Conservation (phyloP, 2,329 filamentous ascomycete species). For the Aureobasidium melanogenum region DNA sequence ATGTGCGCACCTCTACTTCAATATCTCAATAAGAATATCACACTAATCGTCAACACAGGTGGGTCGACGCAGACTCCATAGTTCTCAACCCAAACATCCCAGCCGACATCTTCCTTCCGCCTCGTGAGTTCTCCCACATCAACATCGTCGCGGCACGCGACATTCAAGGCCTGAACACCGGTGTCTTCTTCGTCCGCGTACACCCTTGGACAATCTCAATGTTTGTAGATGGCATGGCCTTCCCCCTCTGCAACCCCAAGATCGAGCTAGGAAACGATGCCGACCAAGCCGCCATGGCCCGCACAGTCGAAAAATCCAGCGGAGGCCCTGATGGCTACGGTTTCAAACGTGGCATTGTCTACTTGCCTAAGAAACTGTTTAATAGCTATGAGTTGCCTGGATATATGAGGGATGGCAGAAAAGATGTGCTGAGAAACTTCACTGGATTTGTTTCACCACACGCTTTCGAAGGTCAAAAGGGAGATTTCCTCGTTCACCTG, state of each 20-base stretch:
- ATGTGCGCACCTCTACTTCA: conserved; percentile 15
- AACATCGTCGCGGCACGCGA: conserved; percentile 19
- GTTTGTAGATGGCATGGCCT: conserved; percentile 16
- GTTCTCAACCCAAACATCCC: conserved; percentile 21
- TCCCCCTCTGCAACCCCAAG: conserved; percentile 15
- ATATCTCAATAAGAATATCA: background rate
- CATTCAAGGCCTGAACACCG: conserved; percentile 16
- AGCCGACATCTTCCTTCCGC: conserved; percentile 22
- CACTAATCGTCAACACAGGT: background rate
- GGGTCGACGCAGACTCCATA: conserved; percentile 17
- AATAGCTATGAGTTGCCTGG: conserved; percentile 8
- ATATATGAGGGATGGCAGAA: background rate
- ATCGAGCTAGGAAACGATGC: conserved; percentile 13
- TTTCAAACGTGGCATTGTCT: background rate
- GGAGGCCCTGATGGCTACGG: background rate
- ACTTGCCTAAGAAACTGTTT: conserved; percentile 10
- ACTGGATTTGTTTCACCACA: conserved; percentile 19
- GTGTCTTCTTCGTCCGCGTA: conserved; percentile 21
- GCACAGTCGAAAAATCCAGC: background rate
- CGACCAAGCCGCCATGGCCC: conserved; percentile 15
- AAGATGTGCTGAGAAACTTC: conserved; percentile 16
- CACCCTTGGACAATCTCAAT: conserved; percentile 16
- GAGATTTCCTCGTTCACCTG: conserved; percentile 15
- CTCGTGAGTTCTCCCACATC: conserved; percentile 16
- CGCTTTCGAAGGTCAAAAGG: conserved; percentile 7